Percentiles rank a stretch among this genome's conserved stretches.
Evolutionary conservation across 768 basidiomycete genomes (phyloP).

Genomic region (Collybiopsis confluens): DNA sequence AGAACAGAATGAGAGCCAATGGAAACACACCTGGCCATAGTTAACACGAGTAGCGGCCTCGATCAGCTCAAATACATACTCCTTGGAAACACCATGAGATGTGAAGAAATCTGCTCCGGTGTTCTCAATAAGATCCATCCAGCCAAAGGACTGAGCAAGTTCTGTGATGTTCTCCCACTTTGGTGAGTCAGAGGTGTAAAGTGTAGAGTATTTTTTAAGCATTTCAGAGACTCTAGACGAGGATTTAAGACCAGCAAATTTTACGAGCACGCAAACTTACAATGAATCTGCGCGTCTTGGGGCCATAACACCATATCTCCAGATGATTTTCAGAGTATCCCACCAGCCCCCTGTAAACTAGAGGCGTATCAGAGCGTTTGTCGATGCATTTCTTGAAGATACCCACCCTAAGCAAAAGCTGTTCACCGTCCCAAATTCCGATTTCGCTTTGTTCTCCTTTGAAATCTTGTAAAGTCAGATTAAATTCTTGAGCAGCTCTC

Average conservation of each 20-base stretch:
- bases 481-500: slow-evolving; percentile 80
- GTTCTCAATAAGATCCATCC: slow-evolving; percentile 43
- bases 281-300: slow-evolving; percentile 53
- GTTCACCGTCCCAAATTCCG: slow-evolving; percentile 82
- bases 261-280: slow-evolving; percentile 28
- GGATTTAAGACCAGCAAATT: neutral
- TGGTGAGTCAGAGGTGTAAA: slow-evolving; percentile 54
- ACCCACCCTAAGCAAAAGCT: slow-evolving; percentile 62
- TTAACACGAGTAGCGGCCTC: slow-evolving; percentile 82
- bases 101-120: slow-evolving; percentile 57
- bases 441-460: slow-evolving; percentile 45
- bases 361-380: slow-evolving; percentile 2
- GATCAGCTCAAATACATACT: slow-evolving; percentile 69
- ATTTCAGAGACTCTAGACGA: slow-evolving; percentile 48
- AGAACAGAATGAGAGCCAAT: neutral
- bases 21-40: slow-evolving; percentile 61
- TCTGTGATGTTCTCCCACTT: slow-evolving; percentile 61
- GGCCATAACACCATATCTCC: slow-evolving; percentile 70
- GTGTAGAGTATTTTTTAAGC: slow-evolving; percentile 43
- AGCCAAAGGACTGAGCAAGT: slow-evolving; percentile 50
- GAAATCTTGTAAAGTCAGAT: slow-evolving; percentile 52
- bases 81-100: slow-evolving; percentile 46
- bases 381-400: neutral
- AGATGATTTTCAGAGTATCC: slow-evolving; percentile 69
- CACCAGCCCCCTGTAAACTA: slow-evolving; percentile 59